Evolutionary conservation across 495 filamentous ascomycete species (phyloP).

Genomic region (Podospora conica): DNA sequence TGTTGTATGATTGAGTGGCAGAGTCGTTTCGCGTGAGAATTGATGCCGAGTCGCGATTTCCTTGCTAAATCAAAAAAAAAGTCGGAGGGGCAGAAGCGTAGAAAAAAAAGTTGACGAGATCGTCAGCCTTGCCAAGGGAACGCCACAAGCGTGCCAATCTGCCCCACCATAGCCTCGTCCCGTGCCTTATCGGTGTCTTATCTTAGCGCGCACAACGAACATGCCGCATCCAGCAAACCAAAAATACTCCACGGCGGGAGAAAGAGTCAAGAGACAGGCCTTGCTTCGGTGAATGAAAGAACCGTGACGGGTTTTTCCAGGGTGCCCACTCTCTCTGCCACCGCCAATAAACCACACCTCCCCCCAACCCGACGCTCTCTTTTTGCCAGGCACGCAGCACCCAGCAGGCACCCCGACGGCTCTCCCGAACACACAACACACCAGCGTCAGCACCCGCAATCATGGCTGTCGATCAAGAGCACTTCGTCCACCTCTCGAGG

Average conservation of each 20-base stretch:
- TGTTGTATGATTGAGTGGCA: neutral
- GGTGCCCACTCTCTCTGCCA: neutral
- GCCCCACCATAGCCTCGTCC: slow-evolving; percentile 7
- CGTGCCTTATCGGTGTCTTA: slow-evolving; percentile 25
- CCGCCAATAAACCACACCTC: neutral
- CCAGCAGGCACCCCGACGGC: neutral
- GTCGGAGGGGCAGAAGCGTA: neutral
- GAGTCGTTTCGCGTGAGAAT: neutral
- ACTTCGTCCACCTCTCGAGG: slow-evolving; percentile 89
- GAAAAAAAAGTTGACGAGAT: slow-evolving; percentile 15
- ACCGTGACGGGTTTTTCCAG: slow-evolving; percentile 15
- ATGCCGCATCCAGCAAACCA: slow-evolving; percentile 32
- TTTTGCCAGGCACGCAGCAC: neutral
- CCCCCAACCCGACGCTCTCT: slow-evolving; percentile 7
- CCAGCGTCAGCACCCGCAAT: slow-evolving; percentile 30
- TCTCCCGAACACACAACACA: slow-evolving; percentile 15
- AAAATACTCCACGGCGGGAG: slow-evolving; percentile 23
- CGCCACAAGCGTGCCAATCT: neutral
- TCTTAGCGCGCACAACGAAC: slow-evolving; percentile 37
- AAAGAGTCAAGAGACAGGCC: slow-evolving; percentile 15
- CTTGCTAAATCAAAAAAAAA: slow-evolving; percentile 14
- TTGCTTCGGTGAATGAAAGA: neutral
- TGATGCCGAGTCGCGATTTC: neutral
- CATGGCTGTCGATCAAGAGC: slow-evolving; percentile 74
- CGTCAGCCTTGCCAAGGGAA: slow-evolving; percentile 26